Base-by-base conservation (phyloP, 2,329 filamentous ascomycete genomes). In the Ceratocystis cubensis region DNA sequence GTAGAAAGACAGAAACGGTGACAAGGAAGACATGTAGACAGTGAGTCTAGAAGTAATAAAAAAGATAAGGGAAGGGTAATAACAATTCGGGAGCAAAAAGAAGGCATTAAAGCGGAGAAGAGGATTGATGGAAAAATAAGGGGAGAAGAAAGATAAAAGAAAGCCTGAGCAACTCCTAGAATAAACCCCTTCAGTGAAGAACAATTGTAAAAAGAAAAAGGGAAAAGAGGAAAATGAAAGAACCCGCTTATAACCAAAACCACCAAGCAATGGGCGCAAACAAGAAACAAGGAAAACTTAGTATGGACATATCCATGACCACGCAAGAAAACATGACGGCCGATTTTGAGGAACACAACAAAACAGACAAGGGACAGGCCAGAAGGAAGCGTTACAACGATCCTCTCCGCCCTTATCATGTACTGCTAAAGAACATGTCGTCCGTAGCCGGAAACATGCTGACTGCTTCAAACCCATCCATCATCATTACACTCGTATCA, bases 361-460 rank as follows among this genome's bases (percentile, higher is more conserved):
- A 41, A 41, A 41, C 37, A 63, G 15, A 37, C n/a, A 7, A 15
- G 8, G 25, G 17, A 5, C n/a, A 46, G 33, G 20, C 7, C 17
- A 64, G 10, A 3, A 59, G 33, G 30, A 59, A 5, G 17, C 28
- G 8, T 17, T 8, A 63, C 53, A 46, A 48, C 37, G 20, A 28
- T 63, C 30, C 25, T 22, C 22, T 8, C 5, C 44, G 20, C 37
- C 66, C 4, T 28, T 41, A 37, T 72, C 69, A 76, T 66, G 72
- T 70, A 69, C 70, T 76, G 64, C 77, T 76, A 71, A 82, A 84
- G 71, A 83, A 82, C 66, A 82, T 74, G 69, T 83, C 81, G 66
- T 81, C 79, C 68, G 75, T 76, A 69, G 76, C 76, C 33, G 75
- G 77, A 70, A 83, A 82, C 79, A 84, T 80, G 72, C 75, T 76